Evolutionary conservation across 177 flowering plant species (phyloP), one percentile per base, ranked within the genome.

Genomic region (Vitis hybrid): DNA sequence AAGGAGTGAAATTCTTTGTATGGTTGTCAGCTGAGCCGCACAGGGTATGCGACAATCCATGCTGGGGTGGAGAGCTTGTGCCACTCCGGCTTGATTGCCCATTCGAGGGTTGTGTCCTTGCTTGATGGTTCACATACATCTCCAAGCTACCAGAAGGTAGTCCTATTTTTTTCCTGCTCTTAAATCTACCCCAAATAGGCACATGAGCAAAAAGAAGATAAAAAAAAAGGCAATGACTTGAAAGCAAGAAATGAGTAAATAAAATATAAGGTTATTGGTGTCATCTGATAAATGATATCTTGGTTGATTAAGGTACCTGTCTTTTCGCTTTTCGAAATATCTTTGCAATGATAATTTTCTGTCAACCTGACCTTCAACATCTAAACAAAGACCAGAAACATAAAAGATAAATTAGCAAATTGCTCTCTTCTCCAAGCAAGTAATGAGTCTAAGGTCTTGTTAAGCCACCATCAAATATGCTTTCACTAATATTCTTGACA

Each of bases 271-370:
- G 51, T 56, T 51, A 13, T 5, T n/a, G 12, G 17, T 7, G 9
- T 60, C 55, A 39, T 59, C 12, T 3, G 15, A 51, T 52, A 56
- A 64, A 63, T 51, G 10, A 34, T 52, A 67, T 17, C 18, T 32
- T 18, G 60, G 18, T 23, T 58, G 34, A 45, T 49, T 21, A 60
- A 26, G 50, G 2, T 78, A 92, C 97, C 97, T 87, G 83, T 92
- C 97, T 75, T 88, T 92, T 70, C 87, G 82, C 88, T 92, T 92
- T 75, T 92, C 92, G 14, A 83, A 87, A 74, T 86, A 92, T 78
- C 92, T 83, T 66, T 88, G 91, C 66, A 92, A 65, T n/a, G 87
- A 90, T 52, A 83, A 88, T 79, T 92, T 82, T 82, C 95, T 80
- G 80, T 75, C 84, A 14, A 78, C 74, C 21, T 80, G 87, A 19